Evolutionary conservation across 2,329 filamentous ascomycete species (phyloP).

Genomic region (Aschersonia sp.): DNA sequence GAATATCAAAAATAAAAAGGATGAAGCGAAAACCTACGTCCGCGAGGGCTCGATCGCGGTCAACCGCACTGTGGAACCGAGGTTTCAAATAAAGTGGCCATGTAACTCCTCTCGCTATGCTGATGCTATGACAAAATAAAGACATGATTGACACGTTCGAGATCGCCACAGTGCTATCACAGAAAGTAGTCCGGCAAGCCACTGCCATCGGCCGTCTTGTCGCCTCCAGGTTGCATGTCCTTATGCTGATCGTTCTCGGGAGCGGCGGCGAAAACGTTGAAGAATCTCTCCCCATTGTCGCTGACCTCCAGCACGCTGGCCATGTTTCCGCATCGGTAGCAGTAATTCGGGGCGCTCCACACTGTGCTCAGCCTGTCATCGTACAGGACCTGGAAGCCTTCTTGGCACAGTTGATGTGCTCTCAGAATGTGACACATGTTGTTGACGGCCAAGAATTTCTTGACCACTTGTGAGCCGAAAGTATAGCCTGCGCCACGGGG

Average conservation of each 20-base stretch:
- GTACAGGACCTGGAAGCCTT: constrained; percentile 93
- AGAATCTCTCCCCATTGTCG: constrained; percentile 82
- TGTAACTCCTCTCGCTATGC: too few relatives aligned
- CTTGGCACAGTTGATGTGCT: constrained; percentile 96
- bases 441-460: constrained; percentile 95
- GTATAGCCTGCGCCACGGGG: constrained; percentile 93
- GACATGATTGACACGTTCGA: not conserved
- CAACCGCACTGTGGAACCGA: too few relatives aligned
- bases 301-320: constrained; percentile 94
- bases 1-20: too few relatives aligned
- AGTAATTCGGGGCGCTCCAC: constrained; percentile 95
- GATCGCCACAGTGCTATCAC: constrained; percentile 18
- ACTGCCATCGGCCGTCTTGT: constrained; percentile 51
- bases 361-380: constrained; percentile 91
- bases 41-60: too few relatives aligned
- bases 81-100: too few relatives aligned
- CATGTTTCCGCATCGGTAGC: constrained; percentile 92
- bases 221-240: constrained; percentile 63
- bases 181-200: constrained; percentile 60
- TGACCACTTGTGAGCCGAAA: constrained; percentile 93
- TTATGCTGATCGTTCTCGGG: constrained; percentile 90
- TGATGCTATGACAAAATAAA: too few relatives aligned
- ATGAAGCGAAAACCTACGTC: too few relatives aligned
- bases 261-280: constrained; percentile 95
- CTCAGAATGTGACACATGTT: constrained; percentile 94